Conservation (phyloP, 495 filamentous ascomycete genomes). For the Trichoderma asperelloides region DNA sequence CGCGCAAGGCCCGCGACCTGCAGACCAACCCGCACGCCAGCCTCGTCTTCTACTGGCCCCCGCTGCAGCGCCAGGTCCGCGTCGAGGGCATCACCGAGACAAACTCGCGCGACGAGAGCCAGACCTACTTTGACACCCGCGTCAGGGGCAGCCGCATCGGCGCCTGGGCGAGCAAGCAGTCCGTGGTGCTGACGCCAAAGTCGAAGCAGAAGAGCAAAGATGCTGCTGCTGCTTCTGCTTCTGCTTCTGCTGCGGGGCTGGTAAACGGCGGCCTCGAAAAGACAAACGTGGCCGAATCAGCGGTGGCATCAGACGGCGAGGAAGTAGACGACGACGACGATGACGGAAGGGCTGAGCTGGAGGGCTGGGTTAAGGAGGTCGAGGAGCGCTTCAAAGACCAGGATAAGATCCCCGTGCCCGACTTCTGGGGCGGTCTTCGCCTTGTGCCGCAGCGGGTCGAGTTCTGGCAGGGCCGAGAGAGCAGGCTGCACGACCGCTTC, state of each 20-base stretch:
- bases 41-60: conserved; percentile 68
- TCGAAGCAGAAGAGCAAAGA: too few relatives aligned
- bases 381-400: conserved; percentile 62
- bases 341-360: conserved; percentile 56
- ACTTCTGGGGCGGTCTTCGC: conserved; percentile 89
- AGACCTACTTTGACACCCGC: conserved; percentile 79
- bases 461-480: conserved; percentile 90
- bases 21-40: conserved; percentile 55
- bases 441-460: conserved; percentile 79
- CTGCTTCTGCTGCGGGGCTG: neutral
- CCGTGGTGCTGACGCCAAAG: conserved; percentile 51
- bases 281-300: neutral
- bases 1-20: conserved; percentile 59
- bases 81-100: conserved; percentile 70
- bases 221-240: too few relatives aligned
- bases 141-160: conserved; percentile 75
- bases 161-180: conserved; percentile 90
- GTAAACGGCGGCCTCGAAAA: neutral
- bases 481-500: conserved; percentile 88
- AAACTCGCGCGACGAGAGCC: conserved; percentile 62
- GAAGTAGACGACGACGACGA: conserved; percentile 37
- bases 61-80: conserved; percentile 74
- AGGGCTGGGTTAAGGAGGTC: conserved; percentile 59
- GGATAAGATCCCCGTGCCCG: conserved; percentile 78
- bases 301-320: conserved; percentile 21